Evolutionary conservation across 2,329 filamentous ascomycete genomes (phyloP).

Genomic region (Penicillium sp.): DNA sequence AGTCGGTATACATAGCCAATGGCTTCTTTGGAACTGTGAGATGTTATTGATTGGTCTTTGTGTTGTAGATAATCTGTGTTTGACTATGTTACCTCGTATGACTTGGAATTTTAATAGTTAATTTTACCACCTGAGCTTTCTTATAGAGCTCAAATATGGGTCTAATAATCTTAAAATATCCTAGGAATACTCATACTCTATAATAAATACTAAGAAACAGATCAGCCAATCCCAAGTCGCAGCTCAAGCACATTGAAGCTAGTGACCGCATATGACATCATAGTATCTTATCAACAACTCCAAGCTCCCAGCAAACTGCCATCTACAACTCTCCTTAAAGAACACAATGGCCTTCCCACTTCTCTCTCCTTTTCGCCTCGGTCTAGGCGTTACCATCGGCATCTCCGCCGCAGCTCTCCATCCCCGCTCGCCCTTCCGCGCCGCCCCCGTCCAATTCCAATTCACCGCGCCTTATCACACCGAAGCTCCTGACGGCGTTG

Average conservation of each 20-base stretch:
- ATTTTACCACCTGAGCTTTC: too few species aligned
- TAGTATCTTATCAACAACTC: conserved; percentile 12
- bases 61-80: neutral
- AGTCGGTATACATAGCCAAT: neutral
- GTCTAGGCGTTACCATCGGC: conserved; percentile 34
- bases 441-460: conserved; percentile 36
- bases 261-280: conserved; percentile 19
- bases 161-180: too few species aligned
- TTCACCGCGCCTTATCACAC: conserved; percentile 27
- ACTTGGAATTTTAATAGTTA: too few species aligned
- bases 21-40: neutral
- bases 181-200: too few species aligned
- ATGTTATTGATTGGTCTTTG: neutral
- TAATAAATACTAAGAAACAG: neutral
- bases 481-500: conserved; percentile 15
- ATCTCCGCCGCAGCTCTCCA: conserved; percentile 28
- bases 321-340: conserved; percentile 2
- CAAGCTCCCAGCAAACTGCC: conserved; percentile 3
- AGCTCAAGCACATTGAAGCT: conserved; percentile 4
- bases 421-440: conserved; percentile 33
- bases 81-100: neutral
- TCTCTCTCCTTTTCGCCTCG: conserved; percentile 31
- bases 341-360: conserved; percentile 23
- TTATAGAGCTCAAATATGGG: too few species aligned
- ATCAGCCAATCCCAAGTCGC: conserved; percentile 11